A percentile compares a stretch with the other conserved stretches of the same genome.
phyloP scores from a whole-genome alignment of 108 stramenopile species.

The Cyclotella distinguenda region DNA sequence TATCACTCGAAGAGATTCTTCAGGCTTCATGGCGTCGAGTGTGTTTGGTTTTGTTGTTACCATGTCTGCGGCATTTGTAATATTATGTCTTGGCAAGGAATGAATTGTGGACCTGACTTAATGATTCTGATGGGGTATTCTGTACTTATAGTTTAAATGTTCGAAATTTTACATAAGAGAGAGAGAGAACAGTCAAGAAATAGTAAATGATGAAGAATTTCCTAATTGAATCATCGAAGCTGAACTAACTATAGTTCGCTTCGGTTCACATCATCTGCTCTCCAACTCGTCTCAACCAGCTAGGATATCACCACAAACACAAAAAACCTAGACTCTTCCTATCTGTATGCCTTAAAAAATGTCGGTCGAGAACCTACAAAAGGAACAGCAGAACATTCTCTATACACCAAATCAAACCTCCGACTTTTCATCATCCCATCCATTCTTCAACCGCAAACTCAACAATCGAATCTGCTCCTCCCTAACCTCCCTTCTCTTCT shows the following conservation, averaged over 20 bases:
- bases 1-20: conserved; percentile 37
- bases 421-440: conserved; percentile 74
- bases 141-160: background rate
- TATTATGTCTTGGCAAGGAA: background rate
- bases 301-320: too few species aligned
- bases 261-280: too few species aligned
- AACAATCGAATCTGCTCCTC: conserved; percentile 60
- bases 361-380: too few species aligned
- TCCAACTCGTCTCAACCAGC: too few species aligned
- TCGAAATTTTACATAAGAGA: background rate
- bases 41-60: background rate
- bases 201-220: background rate
- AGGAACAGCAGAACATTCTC: too few species aligned
- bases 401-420: conserved; percentile 16
- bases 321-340: too few species aligned
- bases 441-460: conserved; percentile 55
- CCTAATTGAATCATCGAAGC: too few species aligned
- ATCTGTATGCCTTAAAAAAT: too few species aligned
- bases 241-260: too few species aligned
- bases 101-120: too few species aligned
- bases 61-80: background rate
- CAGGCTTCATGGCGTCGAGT: background rate
- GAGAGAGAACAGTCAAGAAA: background rate
- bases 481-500: conserved; percentile 57
- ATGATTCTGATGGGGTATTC: background rate